A percentile compares a stretch with the other conserved stretches of the same genome.
Evolutionary conservation across 1,139 yeast species (phyloP).

Genomic region (Kodamaea arcana): DNA sequence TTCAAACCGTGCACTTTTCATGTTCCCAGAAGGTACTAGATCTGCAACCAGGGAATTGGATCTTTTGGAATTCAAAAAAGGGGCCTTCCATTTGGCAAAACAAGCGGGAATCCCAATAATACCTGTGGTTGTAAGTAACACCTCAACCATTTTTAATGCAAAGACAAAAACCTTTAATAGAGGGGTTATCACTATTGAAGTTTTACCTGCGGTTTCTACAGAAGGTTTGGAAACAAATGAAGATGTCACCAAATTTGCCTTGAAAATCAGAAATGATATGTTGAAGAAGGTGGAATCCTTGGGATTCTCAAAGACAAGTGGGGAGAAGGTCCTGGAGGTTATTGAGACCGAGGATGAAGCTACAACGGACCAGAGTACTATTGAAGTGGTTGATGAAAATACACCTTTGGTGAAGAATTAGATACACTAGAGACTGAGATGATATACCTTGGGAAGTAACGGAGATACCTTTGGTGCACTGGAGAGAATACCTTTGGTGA

Average conservation of each 20-base stretch:
- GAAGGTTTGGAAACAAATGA: slow-evolving; percentile 51
- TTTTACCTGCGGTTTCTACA: slow-evolving; percentile 64
- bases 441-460: no score
- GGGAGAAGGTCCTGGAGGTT: slow-evolving; percentile 2
- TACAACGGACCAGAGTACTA: slow-evolving; percentile 4
- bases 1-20: slow-evolving; percentile 67
- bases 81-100: slow-evolving; percentile 95
- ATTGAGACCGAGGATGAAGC: slow-evolving; percentile 1
- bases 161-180: slow-evolving; percentile 51
- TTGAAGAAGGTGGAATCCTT: slow-evolving; percentile 23
- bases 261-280: slow-evolving; percentile 34
- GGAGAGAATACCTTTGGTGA: no score
- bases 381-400: slow-evolving; percentile 19
- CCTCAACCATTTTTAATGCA: slow-evolving; percentile 67
- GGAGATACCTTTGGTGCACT: no score
- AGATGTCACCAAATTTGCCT: slow-evolving; percentile 51
- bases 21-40: slow-evolving; percentile 96
- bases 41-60: slow-evolving; percentile 66
- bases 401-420: slow-evolving; percentile 24
- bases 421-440: no score
- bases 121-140: slow-evolving; percentile 84
- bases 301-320: slow-evolving; percentile 28
- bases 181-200: slow-evolving; percentile 63
- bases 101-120: slow-evolving; percentile 87
- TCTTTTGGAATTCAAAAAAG: slow-evolving; percentile 87